A percentile compares a stretch with the other conserved stretches of the same genome.
phyloP scores from a whole-genome alignment of 441 rosid genomes.

The Francoa sonchifolia region DNA sequence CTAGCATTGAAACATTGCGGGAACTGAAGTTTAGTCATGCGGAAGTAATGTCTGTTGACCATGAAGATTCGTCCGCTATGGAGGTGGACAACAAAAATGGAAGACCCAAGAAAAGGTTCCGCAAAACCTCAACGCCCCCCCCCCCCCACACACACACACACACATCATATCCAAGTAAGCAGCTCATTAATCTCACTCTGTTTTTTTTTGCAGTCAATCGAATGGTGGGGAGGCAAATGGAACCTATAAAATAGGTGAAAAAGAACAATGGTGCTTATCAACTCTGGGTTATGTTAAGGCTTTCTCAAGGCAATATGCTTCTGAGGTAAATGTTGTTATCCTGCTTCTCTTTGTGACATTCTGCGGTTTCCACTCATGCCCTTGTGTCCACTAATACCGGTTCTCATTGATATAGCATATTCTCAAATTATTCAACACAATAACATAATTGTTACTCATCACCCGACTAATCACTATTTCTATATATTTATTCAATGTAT shows the following conservation, averaged over 20 bases:
- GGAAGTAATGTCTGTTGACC: slow-evolving; percentile 48
- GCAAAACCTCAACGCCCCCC: not conserved
- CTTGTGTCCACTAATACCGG: no score
- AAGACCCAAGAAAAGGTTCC: slow-evolving; percentile 39
- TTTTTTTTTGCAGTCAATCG: slow-evolving; percentile 29
- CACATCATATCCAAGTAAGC: no score
- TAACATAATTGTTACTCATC: not conserved
- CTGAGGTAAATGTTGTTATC: slow-evolving; percentile 52
- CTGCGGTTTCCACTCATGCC: not conserved
- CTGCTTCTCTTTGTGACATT: not conserved
- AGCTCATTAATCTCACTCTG: not conserved
- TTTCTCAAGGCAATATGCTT: slow-evolving; percentile 82
- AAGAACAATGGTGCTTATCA: slow-evolving; percentile 89
- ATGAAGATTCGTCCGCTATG: slow-evolving; percentile 56
- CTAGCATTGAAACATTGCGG: slow-evolving; percentile 41
- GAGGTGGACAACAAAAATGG: slow-evolving; percentile 72
- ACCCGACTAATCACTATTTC: slow-evolving; percentile 7
- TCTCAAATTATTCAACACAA: no score
- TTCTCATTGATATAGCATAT: no score
- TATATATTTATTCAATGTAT: not conserved
- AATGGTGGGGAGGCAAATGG: slow-evolving; percentile 30
- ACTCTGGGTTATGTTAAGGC: slow-evolving; percentile 87
- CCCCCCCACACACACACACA: not conserved
- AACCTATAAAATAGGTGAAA: slow-evolving; percentile 50
- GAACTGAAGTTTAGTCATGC: slow-evolving; percentile 39